Base-by-base conservation (phyloP, 495 filamentous ascomycete genomes). In the Wilcoxina mikolae region DNA sequence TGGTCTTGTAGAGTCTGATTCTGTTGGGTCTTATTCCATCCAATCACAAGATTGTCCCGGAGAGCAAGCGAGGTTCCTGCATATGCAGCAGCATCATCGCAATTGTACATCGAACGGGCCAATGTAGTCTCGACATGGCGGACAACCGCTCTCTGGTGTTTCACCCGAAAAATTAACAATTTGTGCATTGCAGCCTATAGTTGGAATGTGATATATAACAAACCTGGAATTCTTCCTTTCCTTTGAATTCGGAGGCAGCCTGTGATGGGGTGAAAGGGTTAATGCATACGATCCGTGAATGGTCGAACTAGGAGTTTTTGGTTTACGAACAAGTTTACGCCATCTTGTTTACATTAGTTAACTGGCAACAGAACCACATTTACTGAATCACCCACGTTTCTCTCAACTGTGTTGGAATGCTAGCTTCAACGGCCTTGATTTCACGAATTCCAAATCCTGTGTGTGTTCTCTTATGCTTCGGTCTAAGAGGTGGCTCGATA, bases 1-100 rank as follows among this genome's bases (percentile, higher is more conserved):
- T 81, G 81, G 61, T 95, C 93, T 25, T 75, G 71, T 54, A 85
- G 85, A 18, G 89, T 95, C 73, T 96, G 91, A 51, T 82, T 81
- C 70, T 98, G 91, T 68, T 96, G 93, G 51, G 91, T 98, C 69
- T 81, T 85, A 70, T 95, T 96, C 91, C 91, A 98, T 54, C 93
- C 84, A 58, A 91, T 85, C 61, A 96, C 82, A 59, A 98, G 74
- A 28, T 87, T 80, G 68, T 98, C 91, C 60, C 93, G 78, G 68
- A 98, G 85, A 23, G 91, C 93, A 52, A 98, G 74, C 49, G 85
- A 82, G 31, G 86, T 83, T 44, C 90, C 93, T 12, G 85, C 80
- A 69, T 98, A 98, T 11, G 90, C 87, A 43, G 89, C 93, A 58
- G 77, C 81, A 47, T 98, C 93, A 74, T 98, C 91, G 72, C 93